These are phyloP conservation scores for Capronia coronata DNA, from an alignment of 2,329 filamentous ascomycete genomes.

Conservation along the genomic window DNA sequence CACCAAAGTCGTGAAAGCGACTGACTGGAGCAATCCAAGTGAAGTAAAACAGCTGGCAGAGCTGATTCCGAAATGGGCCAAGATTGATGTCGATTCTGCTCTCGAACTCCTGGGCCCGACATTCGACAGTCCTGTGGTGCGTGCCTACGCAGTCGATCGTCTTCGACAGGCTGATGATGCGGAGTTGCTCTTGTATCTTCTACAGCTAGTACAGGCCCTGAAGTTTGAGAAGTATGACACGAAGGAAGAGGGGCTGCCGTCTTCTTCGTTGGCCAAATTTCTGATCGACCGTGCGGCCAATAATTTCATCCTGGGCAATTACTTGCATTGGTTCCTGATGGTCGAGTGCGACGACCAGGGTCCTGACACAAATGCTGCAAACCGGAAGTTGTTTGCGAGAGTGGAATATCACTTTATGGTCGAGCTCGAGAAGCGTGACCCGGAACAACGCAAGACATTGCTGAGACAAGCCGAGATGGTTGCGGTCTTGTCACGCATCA, in stretches of 20 bases:
- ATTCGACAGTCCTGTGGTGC: constrained; percentile 80
- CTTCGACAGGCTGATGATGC: constrained; percentile 87
- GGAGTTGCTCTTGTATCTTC: constrained; percentile 80
- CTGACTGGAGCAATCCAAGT: constrained; percentile 80
- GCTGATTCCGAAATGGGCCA: constrained; percentile 85
- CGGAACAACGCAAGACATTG: constrained; percentile 67
- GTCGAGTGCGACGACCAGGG: constrained; percentile 87
- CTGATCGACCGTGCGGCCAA: constrained; percentile 79
- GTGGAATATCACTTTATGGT: constrained; percentile 96
- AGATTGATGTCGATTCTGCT: constrained; percentile 91
- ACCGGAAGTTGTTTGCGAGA: constrained; percentile 81
- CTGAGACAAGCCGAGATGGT: constrained; percentile 85
- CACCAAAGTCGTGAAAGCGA: constrained; percentile 97
- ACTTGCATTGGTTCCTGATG: constrained; percentile 97
- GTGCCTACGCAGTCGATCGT: constrained; percentile 87
- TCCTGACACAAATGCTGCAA: constrained; percentile 60
- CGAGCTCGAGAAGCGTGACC: constrained; percentile 69
- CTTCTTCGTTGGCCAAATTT: constrained; percentile 84
- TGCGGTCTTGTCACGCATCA: constrained; percentile 77
- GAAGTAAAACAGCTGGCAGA: constrained; percentile 87
- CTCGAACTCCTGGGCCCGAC: constrained; percentile 87
- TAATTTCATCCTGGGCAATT: constrained; percentile 88
- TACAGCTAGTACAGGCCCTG: constrained; percentile 91
- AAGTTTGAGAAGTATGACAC: constrained; percentile 79
- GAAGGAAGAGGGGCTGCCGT: constrained; percentile 56